Evolutionary conservation across 805 yeast species (phyloP), one percentile per base, ranked within the genome.

Genomic region (Wickerhamomyces xylosicus): DNA sequence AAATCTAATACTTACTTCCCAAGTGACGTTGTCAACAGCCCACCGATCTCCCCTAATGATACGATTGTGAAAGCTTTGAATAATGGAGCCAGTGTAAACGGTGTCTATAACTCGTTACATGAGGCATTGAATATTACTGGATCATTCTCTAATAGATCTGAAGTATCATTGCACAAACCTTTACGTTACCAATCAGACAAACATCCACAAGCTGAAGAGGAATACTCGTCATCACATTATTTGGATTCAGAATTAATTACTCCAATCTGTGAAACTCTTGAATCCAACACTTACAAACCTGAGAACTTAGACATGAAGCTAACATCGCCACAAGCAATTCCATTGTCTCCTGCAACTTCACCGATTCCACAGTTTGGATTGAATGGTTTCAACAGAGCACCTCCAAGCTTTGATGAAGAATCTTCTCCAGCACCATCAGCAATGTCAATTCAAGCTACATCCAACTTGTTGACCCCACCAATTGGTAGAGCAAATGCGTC

Each of bases 291-390:
- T 6, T 80, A 75, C 54, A 66, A 71, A 47, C 89, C 87, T 0
- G 66, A 61, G 1, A 54, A 55, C 15, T 53, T 68, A 17, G 69
- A 67, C 5, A 54, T 64, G 4, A 72, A 64, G 38, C 47, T 77
- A 37, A 61, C 69, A 22, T 77, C 85, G 1, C 82, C 84, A 2
- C 87, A 77, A 44, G 86, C 85, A 4, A 52, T 69, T 35, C 85
- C 85, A 3, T 59, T 65, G 19, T 72, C 81, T 1, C 77, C 79
- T 6, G 47, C 74, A 16, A 45, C 59, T 3, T 64, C 74, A 2
- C 54, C 73, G 5, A 56, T 58, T 10, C 62, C 70, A 27, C 14
- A 7, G 5, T 5, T 25, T 25, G n/a, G 14, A 4, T 25, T 8
- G 9, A 11, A 11, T n/a, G 29, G 13, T 25, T 25, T 8, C 14